These are phyloP conservation scores for Pisolithus thermaeus DNA, from an alignment of 1,284 basidiomycete species.

Conservation along the genomic window DNA sequence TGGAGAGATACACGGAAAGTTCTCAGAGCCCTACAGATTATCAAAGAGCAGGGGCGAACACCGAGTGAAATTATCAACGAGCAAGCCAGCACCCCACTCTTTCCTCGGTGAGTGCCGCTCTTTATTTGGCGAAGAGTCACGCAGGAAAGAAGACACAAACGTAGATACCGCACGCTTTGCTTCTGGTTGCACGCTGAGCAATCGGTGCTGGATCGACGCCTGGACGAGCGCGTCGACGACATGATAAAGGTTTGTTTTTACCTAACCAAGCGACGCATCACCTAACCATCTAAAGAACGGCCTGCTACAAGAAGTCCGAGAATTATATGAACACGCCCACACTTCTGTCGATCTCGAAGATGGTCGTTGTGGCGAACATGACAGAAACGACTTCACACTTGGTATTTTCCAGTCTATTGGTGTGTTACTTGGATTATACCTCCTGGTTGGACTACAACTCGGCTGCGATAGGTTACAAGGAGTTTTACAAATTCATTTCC, in stretches of 20 bases:
- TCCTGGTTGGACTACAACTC: slow-evolving; percentile 2
- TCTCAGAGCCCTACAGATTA: slow-evolving; percentile 72
- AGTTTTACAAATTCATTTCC: slow-evolving; percentile 70
- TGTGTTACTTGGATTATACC: slow-evolving; percentile 20
- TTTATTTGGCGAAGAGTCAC: background rate
- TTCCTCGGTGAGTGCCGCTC: slow-evolving; percentile 41
- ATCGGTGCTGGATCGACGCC: slow-evolving; percentile 54
- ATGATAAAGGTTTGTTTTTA: slow-evolving; percentile 74
- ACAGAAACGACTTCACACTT: slow-evolving; percentile 42
- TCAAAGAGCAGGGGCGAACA: slow-evolving; percentile 64
- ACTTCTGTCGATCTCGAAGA: background rate
- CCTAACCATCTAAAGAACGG: slow-evolving; percentile 52
- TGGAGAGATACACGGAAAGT: slow-evolving; percentile 94
- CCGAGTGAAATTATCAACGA: slow-evolving; percentile 68
- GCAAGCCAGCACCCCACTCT: slow-evolving; percentile 45
- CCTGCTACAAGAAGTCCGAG: slow-evolving; percentile 76
- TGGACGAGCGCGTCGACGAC: slow-evolving; percentile 79
- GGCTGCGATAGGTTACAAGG: slow-evolving; percentile 70
- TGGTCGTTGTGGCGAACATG: background rate
- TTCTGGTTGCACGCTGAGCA: slow-evolving; percentile 91
- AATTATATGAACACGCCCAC: slow-evolving; percentile 37
- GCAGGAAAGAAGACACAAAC: background rate
- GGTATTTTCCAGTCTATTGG: slow-evolving; percentile 97
- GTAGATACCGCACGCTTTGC: slow-evolving; percentile 77
- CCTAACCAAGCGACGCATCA: background rate